Percentiles rank a stretch among this genome's conserved stretches.
Conservation (phyloP, 306 rosid genomes). For the Prunus mongolica region DNA sequence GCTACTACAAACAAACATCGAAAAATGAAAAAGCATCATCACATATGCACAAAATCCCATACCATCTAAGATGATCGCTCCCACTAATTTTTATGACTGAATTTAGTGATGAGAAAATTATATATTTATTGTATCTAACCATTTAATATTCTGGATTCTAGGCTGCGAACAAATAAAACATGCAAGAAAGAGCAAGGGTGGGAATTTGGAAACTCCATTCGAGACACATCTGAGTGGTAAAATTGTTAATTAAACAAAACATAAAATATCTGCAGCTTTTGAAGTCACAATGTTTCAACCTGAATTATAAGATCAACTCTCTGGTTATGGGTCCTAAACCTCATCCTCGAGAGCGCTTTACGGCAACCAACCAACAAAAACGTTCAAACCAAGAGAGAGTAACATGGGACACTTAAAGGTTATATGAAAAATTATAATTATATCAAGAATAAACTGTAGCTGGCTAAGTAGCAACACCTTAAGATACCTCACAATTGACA, state of each 20-base stretch:
- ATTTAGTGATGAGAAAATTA: neutral
- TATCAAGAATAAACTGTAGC: neutral
- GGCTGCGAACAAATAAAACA: neutral
- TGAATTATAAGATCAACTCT: neutral
- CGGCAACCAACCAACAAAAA: neutral
- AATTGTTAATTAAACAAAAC: neutral
- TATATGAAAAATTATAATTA: neutral
- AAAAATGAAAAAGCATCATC: neutral
- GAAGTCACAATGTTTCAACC: slow-evolving; percentile 4
- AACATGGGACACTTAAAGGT: neutral
- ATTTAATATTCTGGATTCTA: neutral
- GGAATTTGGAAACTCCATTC: neutral
- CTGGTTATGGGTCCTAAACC: neutral
- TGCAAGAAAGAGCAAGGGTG: neutral
- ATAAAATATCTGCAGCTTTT: neutral
- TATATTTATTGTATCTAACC: neutral
- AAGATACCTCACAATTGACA: neutral
- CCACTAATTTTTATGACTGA: neutral
- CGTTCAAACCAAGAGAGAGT: neutral
- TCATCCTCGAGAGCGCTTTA: neutral
- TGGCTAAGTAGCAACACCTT: neutral
- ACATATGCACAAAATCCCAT: neutral
- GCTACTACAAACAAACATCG: neutral
- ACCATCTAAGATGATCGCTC: neutral
- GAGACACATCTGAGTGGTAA: neutral